Evolutionary conservation across 1,284 basidiomycete genomes (phyloP).

Genomic region (Singerocomus inundabilis): DNA sequence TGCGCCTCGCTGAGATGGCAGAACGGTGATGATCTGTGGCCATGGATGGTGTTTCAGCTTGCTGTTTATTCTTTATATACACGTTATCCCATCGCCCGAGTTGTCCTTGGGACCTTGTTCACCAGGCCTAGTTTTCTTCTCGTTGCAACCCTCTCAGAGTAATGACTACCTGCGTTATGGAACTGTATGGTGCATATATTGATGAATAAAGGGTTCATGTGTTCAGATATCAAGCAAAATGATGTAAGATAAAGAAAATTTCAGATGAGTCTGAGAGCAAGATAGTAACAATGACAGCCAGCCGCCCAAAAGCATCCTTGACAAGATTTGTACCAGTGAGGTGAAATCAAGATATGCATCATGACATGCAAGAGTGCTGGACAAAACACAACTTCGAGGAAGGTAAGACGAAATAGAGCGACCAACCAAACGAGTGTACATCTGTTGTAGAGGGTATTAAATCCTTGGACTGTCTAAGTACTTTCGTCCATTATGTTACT

Average conservation of each 20-base stretch:
- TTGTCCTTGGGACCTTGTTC: not conserved
- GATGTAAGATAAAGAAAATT: not conserved
- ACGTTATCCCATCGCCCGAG: not conserved
- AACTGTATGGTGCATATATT: constrained; percentile 22
- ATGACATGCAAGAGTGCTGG: constrained; percentile 8
- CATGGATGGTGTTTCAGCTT: not conserved
- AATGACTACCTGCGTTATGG: constrained; percentile 1
- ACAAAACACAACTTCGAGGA: constrained; percentile 8
- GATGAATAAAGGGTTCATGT: constrained; percentile 24
- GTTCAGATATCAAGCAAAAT: constrained; percentile 20
- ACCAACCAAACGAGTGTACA: constrained; percentile 31
- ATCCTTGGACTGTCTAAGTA: constrained; percentile 14
- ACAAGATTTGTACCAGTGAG: constrained; percentile 24
- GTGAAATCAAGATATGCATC: constrained; percentile 22
- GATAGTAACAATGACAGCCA: constrained; percentile 16
- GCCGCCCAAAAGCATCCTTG: constrained; percentile 18
- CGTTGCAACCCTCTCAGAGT: not conserved
- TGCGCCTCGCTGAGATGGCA: constrained; percentile 52
- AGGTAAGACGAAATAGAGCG: constrained; percentile 4
- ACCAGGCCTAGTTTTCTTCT: not conserved
- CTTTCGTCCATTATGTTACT: constrained; percentile 9
- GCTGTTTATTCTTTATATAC: constrained; percentile 4
- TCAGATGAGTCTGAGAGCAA: constrained; percentile 2
- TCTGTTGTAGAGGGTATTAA: constrained; percentile 17
- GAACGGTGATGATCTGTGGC: not conserved